Evolutionary conservation across 2,329 filamentous ascomycete species (phyloP).

Genomic region (Fusarium hainanense): DNA sequence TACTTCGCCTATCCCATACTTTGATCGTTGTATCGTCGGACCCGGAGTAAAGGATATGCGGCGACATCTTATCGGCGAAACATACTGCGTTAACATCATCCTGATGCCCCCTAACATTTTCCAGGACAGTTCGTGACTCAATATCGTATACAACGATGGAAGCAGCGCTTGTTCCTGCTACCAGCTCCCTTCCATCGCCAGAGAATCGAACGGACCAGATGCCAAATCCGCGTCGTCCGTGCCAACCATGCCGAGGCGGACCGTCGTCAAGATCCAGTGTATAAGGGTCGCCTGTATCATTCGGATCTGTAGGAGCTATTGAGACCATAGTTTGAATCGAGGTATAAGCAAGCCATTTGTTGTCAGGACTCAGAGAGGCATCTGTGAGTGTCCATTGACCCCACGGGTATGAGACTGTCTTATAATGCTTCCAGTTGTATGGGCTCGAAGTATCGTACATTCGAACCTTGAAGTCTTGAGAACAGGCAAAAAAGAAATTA

Average conservation of each 20-base stretch:
- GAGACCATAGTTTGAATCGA: slow-evolving; percentile 88
- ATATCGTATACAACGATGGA: slow-evolving; percentile 93
- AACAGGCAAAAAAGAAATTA: slow-evolving; percentile 94
- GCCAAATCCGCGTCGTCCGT: slow-evolving; percentile 58
- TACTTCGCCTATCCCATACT: slow-evolving; percentile 94
- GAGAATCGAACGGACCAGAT: slow-evolving; percentile 96
- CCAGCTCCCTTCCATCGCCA: slow-evolving; percentile 88
- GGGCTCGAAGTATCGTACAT: slow-evolving; percentile 99
- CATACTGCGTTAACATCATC: slow-evolving; percentile 97
- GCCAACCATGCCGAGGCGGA: slow-evolving; percentile 44
- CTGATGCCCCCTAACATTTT: slow-evolving; percentile 80
- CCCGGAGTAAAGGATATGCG: slow-evolving; percentile 94
- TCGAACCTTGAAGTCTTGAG: slow-evolving; percentile 91
- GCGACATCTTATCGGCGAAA: slow-evolving; percentile 88
- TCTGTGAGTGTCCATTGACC: slow-evolving; percentile 98
- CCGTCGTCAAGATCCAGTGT: slow-evolving; percentile 72
- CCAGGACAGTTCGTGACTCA: slow-evolving; percentile 78
- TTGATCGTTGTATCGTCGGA: slow-evolving; percentile 95
- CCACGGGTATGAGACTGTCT: slow-evolving; percentile 84
- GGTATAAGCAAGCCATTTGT: slow-evolving; percentile 90
- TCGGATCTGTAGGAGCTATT: slow-evolving; percentile 86
- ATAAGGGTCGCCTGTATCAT: slow-evolving; percentile 82
- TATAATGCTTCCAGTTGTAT: slow-evolving; percentile 96
- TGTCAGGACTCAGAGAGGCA: slow-evolving; percentile 89
- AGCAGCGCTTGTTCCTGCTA: slow-evolving; percentile 84